Conservation (phyloP, 345 rosid species). For the Lagerstroemia speciosa region DNA sequence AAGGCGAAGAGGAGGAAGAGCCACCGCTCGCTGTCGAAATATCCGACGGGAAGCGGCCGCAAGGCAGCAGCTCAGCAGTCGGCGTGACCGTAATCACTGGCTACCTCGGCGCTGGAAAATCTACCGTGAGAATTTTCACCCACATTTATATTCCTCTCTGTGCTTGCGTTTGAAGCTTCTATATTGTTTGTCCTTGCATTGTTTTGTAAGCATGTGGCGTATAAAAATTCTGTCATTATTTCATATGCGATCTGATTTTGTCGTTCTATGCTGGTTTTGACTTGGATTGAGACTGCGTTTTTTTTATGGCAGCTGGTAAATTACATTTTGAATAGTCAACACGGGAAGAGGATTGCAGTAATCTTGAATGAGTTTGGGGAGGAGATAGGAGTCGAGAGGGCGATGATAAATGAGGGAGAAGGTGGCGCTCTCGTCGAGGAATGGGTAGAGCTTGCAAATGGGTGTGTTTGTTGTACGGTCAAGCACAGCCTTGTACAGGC, state of each 20-base stretch:
- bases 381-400: conserved; percentile 95
- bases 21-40: conserved; percentile 63
- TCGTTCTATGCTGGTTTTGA: neutral
- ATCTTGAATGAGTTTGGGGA: conserved; percentile 95
- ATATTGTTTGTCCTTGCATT: neutral
- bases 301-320: conserved; percentile 59
- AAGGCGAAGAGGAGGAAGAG: conserved; percentile 48
- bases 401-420: conserved; percentile 92
- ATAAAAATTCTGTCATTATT: neutral
- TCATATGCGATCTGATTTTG: neutral
- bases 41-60: conserved; percentile 2
- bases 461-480: conserved; percentile 87
- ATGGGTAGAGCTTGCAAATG: conserved; percentile 94
- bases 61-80: conserved; percentile 31
- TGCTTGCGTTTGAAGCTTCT: neutral
- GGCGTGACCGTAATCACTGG: conserved; percentile 88
- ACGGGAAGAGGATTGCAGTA: conserved; percentile 86
- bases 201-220: neutral
- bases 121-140: conserved; percentile 50
- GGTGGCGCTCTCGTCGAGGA: conserved; percentile 81
- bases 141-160: neutral
- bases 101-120: conserved; percentile 92
- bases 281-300: neutral
- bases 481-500: conserved; percentile 94
- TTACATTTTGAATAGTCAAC: conserved; percentile 62